A percentile compares a stretch with the other conserved stretches of the same genome.
Evolutionary conservation across 306 rosid genomes (phyloP).

Genomic region (Lagenaria siceraria): DNA sequence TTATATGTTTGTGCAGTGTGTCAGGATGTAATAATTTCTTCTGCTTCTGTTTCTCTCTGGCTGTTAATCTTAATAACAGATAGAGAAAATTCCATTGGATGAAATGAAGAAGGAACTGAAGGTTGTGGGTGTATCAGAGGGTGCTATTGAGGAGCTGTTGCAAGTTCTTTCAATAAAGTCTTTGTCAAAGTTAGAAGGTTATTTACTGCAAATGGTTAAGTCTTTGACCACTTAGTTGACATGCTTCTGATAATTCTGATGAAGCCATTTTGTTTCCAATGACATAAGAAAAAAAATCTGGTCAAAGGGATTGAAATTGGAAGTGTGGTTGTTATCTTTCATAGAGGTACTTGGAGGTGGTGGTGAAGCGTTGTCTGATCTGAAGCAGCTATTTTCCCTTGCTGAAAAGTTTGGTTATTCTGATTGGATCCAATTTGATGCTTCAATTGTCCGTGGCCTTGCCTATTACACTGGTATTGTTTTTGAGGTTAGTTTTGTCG

Average conservation of each 20-base stretch:
- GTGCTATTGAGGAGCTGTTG: constrained; percentile 68
- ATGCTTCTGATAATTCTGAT: background rate
- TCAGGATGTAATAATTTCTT: background rate
- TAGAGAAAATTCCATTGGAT: constrained; percentile 72
- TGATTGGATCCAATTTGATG: constrained; percentile 92
- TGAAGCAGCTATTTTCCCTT: constrained; percentile 70
- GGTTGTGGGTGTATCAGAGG: constrained; percentile 52
- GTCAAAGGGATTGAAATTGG: background rate
- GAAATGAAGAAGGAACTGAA: constrained; percentile 68
- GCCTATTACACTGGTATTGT: constrained; percentile 95
- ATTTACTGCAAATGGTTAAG: background rate
- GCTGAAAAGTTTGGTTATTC: constrained; percentile 90
- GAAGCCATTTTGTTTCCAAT: too few species aligned
- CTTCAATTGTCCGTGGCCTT: constrained; percentile 93
- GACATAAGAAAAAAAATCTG: too few species aligned
- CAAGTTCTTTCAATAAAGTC: constrained; percentile 87
- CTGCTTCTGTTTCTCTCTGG: background rate
- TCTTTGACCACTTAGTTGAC: background rate
- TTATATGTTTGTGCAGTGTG: background rate
- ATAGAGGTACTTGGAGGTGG: constrained; percentile 61
- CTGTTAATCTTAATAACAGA: constrained; percentile 27
- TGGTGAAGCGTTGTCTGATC: constrained; percentile 77
- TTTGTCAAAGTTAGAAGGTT: constrained; percentile 83
- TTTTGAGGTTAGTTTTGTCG: constrained; percentile 52
- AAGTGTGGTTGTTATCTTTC: constrained; percentile 17